A percentile compares a stretch with the other conserved stretches of the same genome.
phyloP scores from a whole-genome alignment of 768 basidiomycete species.

The Kwoniella sp. region DNA sequence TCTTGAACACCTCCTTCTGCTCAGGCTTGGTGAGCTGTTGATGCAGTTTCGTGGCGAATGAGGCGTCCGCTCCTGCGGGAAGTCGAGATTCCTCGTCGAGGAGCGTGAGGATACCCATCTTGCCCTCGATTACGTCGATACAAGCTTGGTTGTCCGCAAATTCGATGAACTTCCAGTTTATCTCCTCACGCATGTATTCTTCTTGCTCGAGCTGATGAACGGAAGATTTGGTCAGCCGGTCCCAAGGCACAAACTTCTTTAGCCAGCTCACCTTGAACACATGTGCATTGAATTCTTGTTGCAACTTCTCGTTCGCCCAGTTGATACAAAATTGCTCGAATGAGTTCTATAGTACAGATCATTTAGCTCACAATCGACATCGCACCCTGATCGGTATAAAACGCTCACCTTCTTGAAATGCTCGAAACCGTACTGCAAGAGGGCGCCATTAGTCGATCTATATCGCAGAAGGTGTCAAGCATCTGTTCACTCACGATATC shows the following conservation, averaged over 20 bases:
- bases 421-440: conserved; percentile 75
- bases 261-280: conserved; percentile 61
- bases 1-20: conserved; percentile 89
- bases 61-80: conserved; percentile 86
- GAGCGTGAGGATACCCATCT: conserved; percentile 87
- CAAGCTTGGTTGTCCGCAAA: conserved; percentile 99
- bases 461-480: no score
- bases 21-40: conserved; percentile 79
- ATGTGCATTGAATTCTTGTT: conserved; percentile 99
- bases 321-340: conserved; percentile 98
- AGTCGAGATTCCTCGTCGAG: conserved; percentile 97
- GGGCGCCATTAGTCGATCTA: background rate
- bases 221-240: background rate
- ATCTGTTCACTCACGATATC: conserved; percentile 64
- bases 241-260: background rate
- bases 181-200: conserved; percentile 96
- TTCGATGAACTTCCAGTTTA: conserved; percentile 99
- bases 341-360: conserved; percentile 53
- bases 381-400: background rate
- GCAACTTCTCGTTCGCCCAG: conserved; percentile 87
- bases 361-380: background rate
- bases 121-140: conserved; percentile 97
- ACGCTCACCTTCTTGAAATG: conserved; percentile 76
- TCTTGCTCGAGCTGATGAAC: conserved; percentile 87
- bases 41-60: conserved; percentile 90